A percentile compares a stretch with the other conserved stretches of the same genome.
phyloP scores from a whole-genome alignment of 257 asterid genomes.

The Osmanthus fragrans region DNA sequence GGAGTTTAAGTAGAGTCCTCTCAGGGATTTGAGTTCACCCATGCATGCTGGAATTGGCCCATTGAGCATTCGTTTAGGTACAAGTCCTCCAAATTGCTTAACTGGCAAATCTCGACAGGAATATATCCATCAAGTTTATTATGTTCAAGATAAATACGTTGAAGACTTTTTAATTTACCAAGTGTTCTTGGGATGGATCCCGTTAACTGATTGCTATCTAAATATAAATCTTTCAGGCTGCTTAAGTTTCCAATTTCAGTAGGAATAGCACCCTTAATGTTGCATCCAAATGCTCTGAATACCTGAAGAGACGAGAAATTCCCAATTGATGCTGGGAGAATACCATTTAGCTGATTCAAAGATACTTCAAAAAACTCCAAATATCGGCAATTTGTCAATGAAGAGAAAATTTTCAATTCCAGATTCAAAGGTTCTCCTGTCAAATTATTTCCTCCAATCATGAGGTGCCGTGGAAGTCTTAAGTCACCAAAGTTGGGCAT shows the following conservation, averaged over 20 bases:
- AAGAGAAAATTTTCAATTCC: slow-evolving; percentile 20
- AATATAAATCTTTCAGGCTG: not conserved
- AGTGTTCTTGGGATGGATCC: slow-evolving; percentile 18
- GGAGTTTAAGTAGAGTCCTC: slow-evolving; percentile 16
- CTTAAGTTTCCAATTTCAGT: slow-evolving; percentile 21
- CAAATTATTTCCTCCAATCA: slow-evolving; percentile 8
- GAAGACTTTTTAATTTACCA: slow-evolving; percentile 8
- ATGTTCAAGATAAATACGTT: not conserved
- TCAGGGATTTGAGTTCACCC: slow-evolving; percentile 1
- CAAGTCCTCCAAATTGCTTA: slow-evolving; percentile 22
- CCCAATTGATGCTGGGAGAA: slow-evolving; percentile 17
- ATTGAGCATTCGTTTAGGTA: slow-evolving; percentile 1
- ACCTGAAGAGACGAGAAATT: slow-evolving; percentile 19
- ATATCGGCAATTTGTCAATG: slow-evolving; percentile 17
- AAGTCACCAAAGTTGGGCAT: slow-evolving; percentile 21
- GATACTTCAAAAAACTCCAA: slow-evolving; percentile 16
- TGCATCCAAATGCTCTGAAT: slow-evolving; percentile 5
- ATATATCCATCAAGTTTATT: slow-evolving; percentile 19
- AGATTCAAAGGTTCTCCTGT: slow-evolving; percentile 1
- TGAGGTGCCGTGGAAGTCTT: slow-evolving; percentile 5
- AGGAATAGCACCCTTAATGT: slow-evolving; percentile 22
- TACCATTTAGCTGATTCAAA: not conserved
- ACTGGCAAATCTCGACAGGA: not conserved
- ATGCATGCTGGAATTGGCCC: slow-evolving; percentile 24
- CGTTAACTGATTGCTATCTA: slow-evolving; percentile 14